Evolutionary conservation across 1,284 basidiomycete species (phyloP).

Genomic region (Ceratobasidium sp.): DNA sequence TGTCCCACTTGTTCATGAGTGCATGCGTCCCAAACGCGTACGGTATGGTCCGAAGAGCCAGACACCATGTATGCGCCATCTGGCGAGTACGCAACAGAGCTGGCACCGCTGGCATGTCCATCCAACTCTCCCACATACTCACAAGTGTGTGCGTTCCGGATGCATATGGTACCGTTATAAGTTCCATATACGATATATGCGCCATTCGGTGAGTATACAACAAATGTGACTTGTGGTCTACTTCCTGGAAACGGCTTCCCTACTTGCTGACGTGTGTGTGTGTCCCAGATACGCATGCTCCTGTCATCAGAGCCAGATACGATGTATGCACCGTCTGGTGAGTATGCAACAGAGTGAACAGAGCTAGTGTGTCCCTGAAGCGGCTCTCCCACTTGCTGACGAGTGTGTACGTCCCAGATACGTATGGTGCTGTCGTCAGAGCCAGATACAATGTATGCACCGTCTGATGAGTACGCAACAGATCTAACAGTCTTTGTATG

Average conservation of each 20-base stretch:
- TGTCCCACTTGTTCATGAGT: neutral
- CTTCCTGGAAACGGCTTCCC: neutral
- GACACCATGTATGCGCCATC: slow-evolving; percentile 60
- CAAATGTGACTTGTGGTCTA: slow-evolving; percentile 53
- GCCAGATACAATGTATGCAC: neutral
- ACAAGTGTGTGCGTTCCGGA: neutral
- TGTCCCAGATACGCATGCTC: too few species aligned
- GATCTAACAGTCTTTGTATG: neutral
- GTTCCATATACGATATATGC: slow-evolving; percentile 1
- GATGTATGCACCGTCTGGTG: neutral
- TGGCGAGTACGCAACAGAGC: slow-evolving; percentile 61
- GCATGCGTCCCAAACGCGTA: slow-evolving; percentile 58
- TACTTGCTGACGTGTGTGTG: too few species aligned
- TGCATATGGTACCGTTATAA: neutral
- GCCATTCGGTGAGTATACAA: neutral
- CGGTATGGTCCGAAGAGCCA: slow-evolving; percentile 60
- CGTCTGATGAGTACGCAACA: neutral
- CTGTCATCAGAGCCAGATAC: too few species aligned
- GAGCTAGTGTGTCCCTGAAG: neutral
- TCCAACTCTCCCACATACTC: too few species aligned
- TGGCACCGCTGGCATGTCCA: slow-evolving; percentile 61
- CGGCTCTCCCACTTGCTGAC: neutral
- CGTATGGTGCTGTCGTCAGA: neutral
- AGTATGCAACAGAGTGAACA: neutral
- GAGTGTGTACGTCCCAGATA: neutral